Base-by-base conservation (phyloP, 2,329 filamentous ascomycete species). In the Neurospora crassa region DNA sequence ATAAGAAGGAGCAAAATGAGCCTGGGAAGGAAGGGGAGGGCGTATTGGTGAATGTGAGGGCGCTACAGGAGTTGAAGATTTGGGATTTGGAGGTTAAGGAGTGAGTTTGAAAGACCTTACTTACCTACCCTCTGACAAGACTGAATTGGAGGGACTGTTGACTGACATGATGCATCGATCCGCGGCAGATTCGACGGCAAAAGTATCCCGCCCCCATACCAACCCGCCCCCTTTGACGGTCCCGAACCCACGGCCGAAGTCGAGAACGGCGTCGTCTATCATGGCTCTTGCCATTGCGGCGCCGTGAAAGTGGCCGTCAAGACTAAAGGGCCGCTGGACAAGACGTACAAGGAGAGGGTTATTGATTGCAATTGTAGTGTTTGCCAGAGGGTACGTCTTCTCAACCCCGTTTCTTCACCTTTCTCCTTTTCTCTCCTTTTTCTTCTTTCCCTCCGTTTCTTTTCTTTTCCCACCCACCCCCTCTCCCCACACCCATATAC, bases 231-330 rank as follows among this genome's bases (percentile, higher is more conserved):
- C 1, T 85, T 81, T 74, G 80, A 79, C 1, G 85, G 84, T 6
- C 75, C 79, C 2, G 77, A 82, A 43, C 85, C 85, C 2, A 75
- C 77, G 3, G 77, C 72, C 14, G 78, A 78, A 5, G 73, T 82
- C 53, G 80, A 82, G 24, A 79, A 79, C 43, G 80, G 79, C 47
- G 80, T 79, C 74, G 69, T 82, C 11, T 85, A 86, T 74, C 82
- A 82, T 16, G 86, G 85, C 10, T 82, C 83, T 76, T 88, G 86
- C 76, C 85, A 87, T 77, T 88, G 86, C 76, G 85, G 85, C 40
- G 82, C 81, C 24, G 79, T 87, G 34, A 82, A 78, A 18, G 70
- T 85, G 1, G 82, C 84, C 1, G 53, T 86, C 43, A 81, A 79
- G 69, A 68, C 75, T 34, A 79, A 79, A 71, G 81, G 82, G 73